Base-by-base conservation (phyloP, 1,284 basidiomycete species). In the Coniophora puteana region DNA sequence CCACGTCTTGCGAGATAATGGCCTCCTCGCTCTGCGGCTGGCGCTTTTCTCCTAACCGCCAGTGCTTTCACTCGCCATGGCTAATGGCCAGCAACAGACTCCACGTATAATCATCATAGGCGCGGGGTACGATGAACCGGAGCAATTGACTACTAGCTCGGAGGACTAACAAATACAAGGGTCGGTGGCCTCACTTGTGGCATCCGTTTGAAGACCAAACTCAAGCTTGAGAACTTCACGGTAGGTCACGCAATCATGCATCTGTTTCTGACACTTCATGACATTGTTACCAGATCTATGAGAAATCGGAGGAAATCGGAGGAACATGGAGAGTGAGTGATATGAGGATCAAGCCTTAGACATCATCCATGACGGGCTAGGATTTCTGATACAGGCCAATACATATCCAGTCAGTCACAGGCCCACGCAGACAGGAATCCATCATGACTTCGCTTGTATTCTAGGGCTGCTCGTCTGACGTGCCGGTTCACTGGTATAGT, bases 401-500 rank as follows among this genome's bases (percentile, higher is more conserved):
- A 55, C 51, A 23, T 59, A 59, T 17, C 53, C 53, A 32, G 53
- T 55, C 53, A 23, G 47, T 20, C 23, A 11, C 25, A 20, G 31
- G 17, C 17, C 11, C 18, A 16, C 14, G 17, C 17, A 41, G 14
- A 29, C 11, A 21, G 18, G 11, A 4, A 11, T 11, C 16, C 17
- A 21, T 33, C 20, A 12, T 33, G 17, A 2, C 40, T 50, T 22
- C 54, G 29, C 13, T 8, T n/a, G 31, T 27, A 25, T 38, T 24
- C 18, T 36, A 54, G 54, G 55, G 51, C 18, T 59, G 54, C 34
- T 58, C 51, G 16, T 58, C 47, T 18, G 58, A 62, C 23, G 51
- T 63, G 17, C 50, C 56, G 33, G 48, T 55, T 31, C 61, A 59
- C 37, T 65, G 56, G 53, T 63, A 65, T 46, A 60, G 57, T 30